phyloP scores from a whole-genome alignment of 2,329 filamentous ascomycete genomes.

The Sporothrix sp. region DNA sequence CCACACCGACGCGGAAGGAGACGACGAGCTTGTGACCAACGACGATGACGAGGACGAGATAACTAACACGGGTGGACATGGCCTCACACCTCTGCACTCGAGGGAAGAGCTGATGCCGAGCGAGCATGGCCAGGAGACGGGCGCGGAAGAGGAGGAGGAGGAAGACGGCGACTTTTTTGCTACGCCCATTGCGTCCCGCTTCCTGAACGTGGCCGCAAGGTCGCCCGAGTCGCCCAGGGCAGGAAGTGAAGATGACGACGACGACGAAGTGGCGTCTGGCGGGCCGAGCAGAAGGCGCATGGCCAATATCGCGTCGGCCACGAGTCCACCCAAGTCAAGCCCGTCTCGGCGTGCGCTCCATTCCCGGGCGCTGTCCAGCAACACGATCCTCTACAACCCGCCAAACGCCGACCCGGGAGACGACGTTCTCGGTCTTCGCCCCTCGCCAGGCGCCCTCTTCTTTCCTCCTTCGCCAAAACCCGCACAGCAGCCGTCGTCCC shows the following conservation, averaged over 20 bases:
- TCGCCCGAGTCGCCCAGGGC: constrained; percentile 20
- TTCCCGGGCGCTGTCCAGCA: constrained; percentile 65
- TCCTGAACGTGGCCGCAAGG: constrained; percentile 13
- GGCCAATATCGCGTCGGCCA: not conserved
- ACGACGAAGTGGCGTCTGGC: not conserved
- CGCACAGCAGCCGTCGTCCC: constrained; percentile 16
- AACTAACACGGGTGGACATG: constrained; percentile 12
- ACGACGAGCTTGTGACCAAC: constrained; percentile 80
- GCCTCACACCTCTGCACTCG: constrained; percentile 5
- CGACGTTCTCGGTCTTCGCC: not conserved
- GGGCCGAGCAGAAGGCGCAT: not conserved
- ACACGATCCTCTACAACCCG: constrained; percentile 78
- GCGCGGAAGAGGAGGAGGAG: constrained; percentile 20
- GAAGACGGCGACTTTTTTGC: constrained; percentile 45
- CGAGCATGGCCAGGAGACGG: not conserved
- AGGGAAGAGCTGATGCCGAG: not conserved
- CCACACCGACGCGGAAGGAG: constrained; percentile 75
- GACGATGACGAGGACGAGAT: constrained; percentile 50
- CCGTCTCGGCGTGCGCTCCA: constrained; percentile 38
- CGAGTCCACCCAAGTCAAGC: constrained; percentile 4
- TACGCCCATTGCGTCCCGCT: constrained; percentile 33
- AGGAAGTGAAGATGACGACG: not conserved
- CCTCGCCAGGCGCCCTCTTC: constrained; percentile 18
- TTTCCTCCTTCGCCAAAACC: constrained; percentile 35
- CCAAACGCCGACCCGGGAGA: constrained; percentile 23